Evolutionary conservation across 208 protist genomes (phyloP).

Genomic region (Leishmania major): DNA sequence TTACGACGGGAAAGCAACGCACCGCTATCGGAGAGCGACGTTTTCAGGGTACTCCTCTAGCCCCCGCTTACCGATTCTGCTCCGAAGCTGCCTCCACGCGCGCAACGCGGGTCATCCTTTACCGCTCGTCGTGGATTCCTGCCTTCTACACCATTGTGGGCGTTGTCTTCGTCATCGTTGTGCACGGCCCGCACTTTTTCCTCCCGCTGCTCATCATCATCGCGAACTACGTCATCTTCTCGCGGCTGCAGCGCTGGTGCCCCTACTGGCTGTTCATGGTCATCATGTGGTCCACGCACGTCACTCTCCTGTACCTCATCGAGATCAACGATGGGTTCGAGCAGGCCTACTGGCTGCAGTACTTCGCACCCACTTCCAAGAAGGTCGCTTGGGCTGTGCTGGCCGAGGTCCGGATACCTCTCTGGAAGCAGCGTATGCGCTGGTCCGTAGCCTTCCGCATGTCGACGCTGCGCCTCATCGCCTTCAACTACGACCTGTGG

Average conservation of each 20-base stretch:
- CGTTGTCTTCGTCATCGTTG: slow-evolving; percentile 25
- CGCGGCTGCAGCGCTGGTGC: slow-evolving; percentile 44
- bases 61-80: too few relatives aligned
- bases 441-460: too few relatives aligned
- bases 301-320: slow-evolving; percentile 42
- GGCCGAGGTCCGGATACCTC: too few relatives aligned
- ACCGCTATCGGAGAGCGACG: too few relatives aligned
- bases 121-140: not conserved
- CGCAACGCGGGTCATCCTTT: not conserved
- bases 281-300: slow-evolving; percentile 54
- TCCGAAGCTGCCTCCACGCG: not conserved
- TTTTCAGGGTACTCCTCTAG: too few relatives aligned
- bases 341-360: slow-evolving; percentile 30
- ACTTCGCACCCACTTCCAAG: not conserved
- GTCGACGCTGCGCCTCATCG: too few relatives aligned
- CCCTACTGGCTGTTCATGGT: slow-evolving; percentile 47
- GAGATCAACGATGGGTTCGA: slow-evolving; percentile 32
- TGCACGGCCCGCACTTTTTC: slow-evolving; percentile 39
- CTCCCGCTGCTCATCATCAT: slow-evolving; percentile 28
- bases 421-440: too few relatives aligned
- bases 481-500: too few relatives aligned
- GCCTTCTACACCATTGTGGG: slow-evolving; percentile 31
- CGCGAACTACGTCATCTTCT: slow-evolving; percentile 46
- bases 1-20: too few relatives aligned
- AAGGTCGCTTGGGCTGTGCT: too few relatives aligned